These are phyloP conservation scores for Neofusicoccum parvum DNA, from an alignment of 2,329 filamentous ascomycete species.

Conservation along the genomic window DNA sequence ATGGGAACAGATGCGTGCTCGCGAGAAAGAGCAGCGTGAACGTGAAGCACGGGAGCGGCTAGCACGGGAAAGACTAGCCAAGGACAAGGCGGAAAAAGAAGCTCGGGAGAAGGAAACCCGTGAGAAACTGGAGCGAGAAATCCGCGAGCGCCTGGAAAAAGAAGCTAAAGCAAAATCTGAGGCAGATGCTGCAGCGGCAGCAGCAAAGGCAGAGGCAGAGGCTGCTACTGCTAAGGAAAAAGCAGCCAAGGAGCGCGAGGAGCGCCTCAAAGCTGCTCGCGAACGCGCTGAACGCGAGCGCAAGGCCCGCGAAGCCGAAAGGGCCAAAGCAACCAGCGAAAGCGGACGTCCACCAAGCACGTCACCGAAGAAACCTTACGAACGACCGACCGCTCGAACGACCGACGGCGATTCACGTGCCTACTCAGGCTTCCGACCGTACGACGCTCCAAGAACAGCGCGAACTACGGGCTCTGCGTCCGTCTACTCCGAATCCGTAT, in stretches of 20 bases:
- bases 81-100: conserved; percentile 40
- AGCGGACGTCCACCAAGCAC: conserved; percentile 23
- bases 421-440: conserved; percentile 73
- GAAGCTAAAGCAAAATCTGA: conserved; percentile 26
- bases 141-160: conserved; percentile 32
- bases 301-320: conserved; percentile 40
- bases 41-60: conserved; percentile 51
- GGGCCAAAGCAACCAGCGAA: conserved; percentile 24
- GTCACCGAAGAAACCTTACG: conserved; percentile 46
- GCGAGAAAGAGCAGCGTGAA: conserved; percentile 52
- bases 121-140: conserved; percentile 40
- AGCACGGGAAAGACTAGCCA: conserved; percentile 42
- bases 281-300: conserved; percentile 43
- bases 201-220: conserved; percentile 38
- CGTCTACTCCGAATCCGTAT: conserved; percentile 68
- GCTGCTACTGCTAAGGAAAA: conserved; percentile 32
- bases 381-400: conserved; percentile 57
- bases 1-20: conserved; percentile 52
- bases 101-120: conserved; percentile 43
- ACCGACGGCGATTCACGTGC: conserved; percentile 57
- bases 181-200: conserved; percentile 33
- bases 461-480: conserved; percentile 56
- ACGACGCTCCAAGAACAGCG: conserved; percentile 67
- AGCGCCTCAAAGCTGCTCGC: conserved; percentile 40
- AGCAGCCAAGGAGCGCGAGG: conserved; percentile 28